Evolutionary conservation across 306 rosid species (phyloP), one percentile per base, ranked within the genome.

Genomic region (Gynostemma pentaphyllum): DNA sequence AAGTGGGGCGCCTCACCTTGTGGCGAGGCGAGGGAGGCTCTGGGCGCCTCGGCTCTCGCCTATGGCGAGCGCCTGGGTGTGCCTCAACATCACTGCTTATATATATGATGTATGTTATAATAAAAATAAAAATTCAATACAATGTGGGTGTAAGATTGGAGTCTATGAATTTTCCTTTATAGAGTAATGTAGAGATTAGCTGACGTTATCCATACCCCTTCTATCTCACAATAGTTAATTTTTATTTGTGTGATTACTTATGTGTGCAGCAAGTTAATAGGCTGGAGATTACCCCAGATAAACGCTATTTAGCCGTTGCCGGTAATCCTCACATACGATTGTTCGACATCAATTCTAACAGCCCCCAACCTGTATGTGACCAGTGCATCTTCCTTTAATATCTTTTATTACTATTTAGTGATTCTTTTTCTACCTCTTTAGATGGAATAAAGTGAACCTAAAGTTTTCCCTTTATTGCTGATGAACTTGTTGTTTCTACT

Each of bases 221-320:
- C n/a, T 23, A 23, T 61, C 49, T 61, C 2, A 2, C 13, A 7
- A 13, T 14, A 36, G 72, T 19, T 71, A 14, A 7, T 79, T 50
- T 14, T 11, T 3, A 23, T 45, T 7, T 53, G 9, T 66, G 75
- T 81, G 44, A 73, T 71, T 71, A 44, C 19, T 72, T 22, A 66
- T 74, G 37, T 48, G 36, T 59, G 10, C 72, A 94, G 99, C 99
- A 94, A 82, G 94, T 94, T 48, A 94, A 88, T 74, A 78, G 87
- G 78, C 85, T 94, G 60, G 99, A 94, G 88, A 94, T 94, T 78
- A 94, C 97, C 52, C 99, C 99, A 1, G 96, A 94, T 75, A 94
- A 94, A 68, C 87, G 85, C 36, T 81, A 66, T 84, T 80, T 94
- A 75, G 97, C 97, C 71, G 97, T 89, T 26, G 99, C 97, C n/a